Percentiles rank a stretch among this genome's conserved stretches.
Conservation (phyloP, 306 rosid species). For the Amphicarpaea edgeworthii region DNA sequence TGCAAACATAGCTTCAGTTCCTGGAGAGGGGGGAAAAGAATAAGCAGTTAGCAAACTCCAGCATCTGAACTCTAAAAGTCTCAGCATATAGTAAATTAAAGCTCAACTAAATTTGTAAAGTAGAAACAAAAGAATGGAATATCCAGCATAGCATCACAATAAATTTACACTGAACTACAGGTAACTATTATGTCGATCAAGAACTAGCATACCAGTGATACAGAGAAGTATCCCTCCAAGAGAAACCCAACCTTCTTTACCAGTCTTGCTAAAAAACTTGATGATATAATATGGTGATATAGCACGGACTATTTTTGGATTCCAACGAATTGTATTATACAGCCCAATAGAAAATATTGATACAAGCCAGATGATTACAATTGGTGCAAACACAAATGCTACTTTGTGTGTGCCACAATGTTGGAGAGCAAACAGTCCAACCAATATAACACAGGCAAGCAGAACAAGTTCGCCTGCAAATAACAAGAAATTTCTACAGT, state of each 20-base stretch:
- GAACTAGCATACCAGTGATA: slow-evolving; percentile 74
- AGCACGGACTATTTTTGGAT: slow-evolving; percentile 69
- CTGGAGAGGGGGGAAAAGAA: slow-evolving; percentile 49
- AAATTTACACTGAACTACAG: slow-evolving; percentile 20
- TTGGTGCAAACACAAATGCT: slow-evolving; percentile 82
- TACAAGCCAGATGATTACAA: slow-evolving; percentile 77
- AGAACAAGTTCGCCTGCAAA: slow-evolving; percentile 71
- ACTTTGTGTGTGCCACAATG: slow-evolving; percentile 89
- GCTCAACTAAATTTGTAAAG: slow-evolving; percentile 33
- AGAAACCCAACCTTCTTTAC: slow-evolving; percentile 88
- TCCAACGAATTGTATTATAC: slow-evolving; percentile 78
- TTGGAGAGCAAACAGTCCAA: slow-evolving; percentile 91
- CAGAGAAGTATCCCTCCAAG: slow-evolving; percentile 90
- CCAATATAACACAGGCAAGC: slow-evolving; percentile 84
- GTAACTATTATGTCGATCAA: slow-evolving; percentile 21
- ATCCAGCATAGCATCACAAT: slow-evolving; percentile 24
- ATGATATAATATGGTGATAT: slow-evolving; percentile 75
- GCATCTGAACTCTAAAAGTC: slow-evolving; percentile 20
- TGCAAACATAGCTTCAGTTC: slow-evolving; percentile 94
- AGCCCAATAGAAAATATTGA: slow-evolving; percentile 78
- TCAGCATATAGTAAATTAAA: slow-evolving; percentile 23
- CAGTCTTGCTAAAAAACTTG: slow-evolving; percentile 72
- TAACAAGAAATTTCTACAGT: slow-evolving; percentile 36
- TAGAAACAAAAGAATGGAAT: slow-evolving; percentile 36
- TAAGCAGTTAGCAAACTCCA: slow-evolving; percentile 23